Evolutionary conservation across 2,329 filamentous ascomycete genomes (phyloP).

Genomic region (Penicillium decumbens): DNA sequence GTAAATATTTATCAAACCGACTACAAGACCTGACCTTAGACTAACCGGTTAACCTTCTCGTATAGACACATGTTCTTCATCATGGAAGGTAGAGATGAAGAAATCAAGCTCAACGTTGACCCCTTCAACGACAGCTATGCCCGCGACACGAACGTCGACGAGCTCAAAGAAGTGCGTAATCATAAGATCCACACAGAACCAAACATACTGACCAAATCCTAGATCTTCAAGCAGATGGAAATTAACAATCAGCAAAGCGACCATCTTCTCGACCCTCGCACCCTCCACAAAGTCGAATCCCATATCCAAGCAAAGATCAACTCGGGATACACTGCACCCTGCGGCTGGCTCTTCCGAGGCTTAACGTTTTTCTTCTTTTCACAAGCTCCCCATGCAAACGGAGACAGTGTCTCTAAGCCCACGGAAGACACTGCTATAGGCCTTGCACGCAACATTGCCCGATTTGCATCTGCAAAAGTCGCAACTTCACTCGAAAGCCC

Average conservation of each 20-base stretch:
- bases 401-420: background rate
- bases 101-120: slow-evolving; percentile 63
- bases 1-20: slow-evolving; percentile 36
- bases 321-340: slow-evolving; percentile 30
- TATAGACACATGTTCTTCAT: slow-evolving; percentile 70
- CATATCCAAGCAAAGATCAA: slow-evolving; percentile 48
- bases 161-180: slow-evolving; percentile 50
- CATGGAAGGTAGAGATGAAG: slow-evolving; percentile 51
- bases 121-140: slow-evolving; percentile 77
- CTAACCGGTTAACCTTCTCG: slow-evolving; percentile 19
- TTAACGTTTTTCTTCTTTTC: slow-evolving; percentile 44
- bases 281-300: slow-evolving; percentile 54
- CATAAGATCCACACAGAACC: background rate
- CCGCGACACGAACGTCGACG: slow-evolving; percentile 60
- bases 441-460: slow-evolving; percentile 55
- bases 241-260: slow-evolving; percentile 15
- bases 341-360: slow-evolving; percentile 49
- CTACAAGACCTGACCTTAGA: background rate
- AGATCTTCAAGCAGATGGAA: slow-evolving; percentile 44
- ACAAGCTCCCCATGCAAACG: slow-evolving; percentile 1
- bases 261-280: slow-evolving; percentile 45
- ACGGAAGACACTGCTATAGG: slow-evolving; percentile 29
- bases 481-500: slow-evolving; percentile 49
- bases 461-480: slow-evolving; percentile 65
- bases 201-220: slow-evolving; percentile 1